phyloP scores from a whole-genome alignment of 2,329 filamentous ascomycete species.

The Alternaria hordeiaustralica region DNA sequence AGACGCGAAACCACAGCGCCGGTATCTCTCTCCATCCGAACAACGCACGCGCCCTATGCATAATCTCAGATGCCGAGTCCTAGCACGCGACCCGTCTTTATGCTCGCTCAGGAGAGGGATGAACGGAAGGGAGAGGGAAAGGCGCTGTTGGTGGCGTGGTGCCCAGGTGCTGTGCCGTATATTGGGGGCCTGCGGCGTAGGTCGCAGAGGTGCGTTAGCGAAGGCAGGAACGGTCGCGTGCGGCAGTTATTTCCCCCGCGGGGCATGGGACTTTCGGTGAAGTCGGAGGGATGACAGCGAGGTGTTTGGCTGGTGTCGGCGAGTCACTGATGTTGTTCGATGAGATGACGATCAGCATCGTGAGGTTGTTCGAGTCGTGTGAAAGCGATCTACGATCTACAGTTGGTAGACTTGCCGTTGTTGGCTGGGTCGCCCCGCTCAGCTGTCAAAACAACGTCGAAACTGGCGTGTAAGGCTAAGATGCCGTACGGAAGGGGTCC shows the following conservation, averaged over 20 bases:
- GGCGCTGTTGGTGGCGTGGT: neutral
- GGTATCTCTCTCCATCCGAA: neutral
- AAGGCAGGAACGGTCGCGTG: neutral
- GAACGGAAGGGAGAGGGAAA: neutral
- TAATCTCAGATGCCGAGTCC: neutral
- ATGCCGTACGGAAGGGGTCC: neutral
- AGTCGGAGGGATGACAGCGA: neutral
- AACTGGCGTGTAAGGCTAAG: neutral
- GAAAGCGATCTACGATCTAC: neutral
- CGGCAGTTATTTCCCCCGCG: neutral
- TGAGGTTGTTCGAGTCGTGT: neutral
- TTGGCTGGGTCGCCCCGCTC: neutral
- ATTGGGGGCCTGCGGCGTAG: neutral
- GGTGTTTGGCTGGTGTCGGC: neutral
- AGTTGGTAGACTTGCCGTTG: neutral
- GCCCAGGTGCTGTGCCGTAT: neutral
- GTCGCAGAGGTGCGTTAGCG: neutral
- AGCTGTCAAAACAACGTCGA: conserved; percentile 1
- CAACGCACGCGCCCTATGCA: neutral
- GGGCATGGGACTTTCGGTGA: neutral
- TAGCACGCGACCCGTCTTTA: neutral
- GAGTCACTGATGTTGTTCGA: neutral
- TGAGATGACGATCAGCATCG: neutral
- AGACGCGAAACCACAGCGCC: conserved; percentile 1
- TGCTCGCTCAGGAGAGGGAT: neutral